phyloP scores from a whole-genome alignment of 176 grass and related monocot species.

The Chloris gayana region DNA sequence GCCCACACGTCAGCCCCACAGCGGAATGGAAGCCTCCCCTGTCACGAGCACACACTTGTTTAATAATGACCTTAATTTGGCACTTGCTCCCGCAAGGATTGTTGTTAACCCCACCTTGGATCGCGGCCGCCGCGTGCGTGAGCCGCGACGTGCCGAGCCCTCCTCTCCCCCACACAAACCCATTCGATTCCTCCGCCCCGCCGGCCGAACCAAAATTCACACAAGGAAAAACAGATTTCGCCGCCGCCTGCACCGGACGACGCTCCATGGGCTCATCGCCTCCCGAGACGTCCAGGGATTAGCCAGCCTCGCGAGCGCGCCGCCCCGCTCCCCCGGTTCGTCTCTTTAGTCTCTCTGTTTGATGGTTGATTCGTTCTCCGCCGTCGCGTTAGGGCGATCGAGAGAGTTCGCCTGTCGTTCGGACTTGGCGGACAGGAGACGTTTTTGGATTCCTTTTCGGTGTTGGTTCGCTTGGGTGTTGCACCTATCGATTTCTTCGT shows the following conservation, averaged over 20 bases:
- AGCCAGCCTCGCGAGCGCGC: neutral
- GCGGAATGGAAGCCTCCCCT: neutral
- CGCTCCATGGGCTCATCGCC: conserved; percentile 9
- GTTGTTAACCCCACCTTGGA: conserved; percentile 32
- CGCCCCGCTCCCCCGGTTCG: too few species aligned
- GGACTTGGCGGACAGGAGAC: neutral
- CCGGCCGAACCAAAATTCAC: conserved; percentile 2
- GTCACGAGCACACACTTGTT: neutral
- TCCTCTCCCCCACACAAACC: neutral
- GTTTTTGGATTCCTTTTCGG: neutral
- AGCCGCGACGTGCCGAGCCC: conserved; percentile 26
- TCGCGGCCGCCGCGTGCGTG: conserved; percentile 42
- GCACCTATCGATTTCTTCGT: neutral
- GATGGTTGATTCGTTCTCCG: neutral
- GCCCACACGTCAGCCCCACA: conserved; percentile 10
- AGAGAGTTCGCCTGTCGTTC: neutral
- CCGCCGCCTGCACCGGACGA: neutral
- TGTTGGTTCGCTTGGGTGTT: neutral
- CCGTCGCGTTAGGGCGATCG: neutral
- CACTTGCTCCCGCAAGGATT: neutral
- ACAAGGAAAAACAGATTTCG: neutral
- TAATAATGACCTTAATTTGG: conserved; percentile 23
- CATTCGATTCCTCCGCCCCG: conserved; percentile 32
- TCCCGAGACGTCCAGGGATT: neutral
- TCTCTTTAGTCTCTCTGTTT: neutral